A percentile compares a stretch with the other conserved stretches of the same genome.
These are phyloP conservation scores for Venturia aucupariae DNA, from an alignment of 2,329 filamentous ascomycete species.

Conservation along the genomic window DNA sequence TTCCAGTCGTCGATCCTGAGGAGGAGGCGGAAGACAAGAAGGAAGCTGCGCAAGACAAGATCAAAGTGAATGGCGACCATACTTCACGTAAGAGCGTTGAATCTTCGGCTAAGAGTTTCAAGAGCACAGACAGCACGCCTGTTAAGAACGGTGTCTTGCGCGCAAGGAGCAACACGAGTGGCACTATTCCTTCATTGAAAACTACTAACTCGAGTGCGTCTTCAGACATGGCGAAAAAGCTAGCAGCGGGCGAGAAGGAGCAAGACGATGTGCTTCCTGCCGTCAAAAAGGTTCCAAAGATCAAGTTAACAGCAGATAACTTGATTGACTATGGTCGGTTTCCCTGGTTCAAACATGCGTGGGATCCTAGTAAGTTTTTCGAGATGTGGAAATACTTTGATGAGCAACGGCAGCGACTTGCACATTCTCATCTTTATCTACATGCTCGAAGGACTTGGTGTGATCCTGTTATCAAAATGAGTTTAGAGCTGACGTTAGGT, in stretches of 20 bases:
- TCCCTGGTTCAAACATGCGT: background rate
- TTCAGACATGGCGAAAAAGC: slow-evolving; percentile 25
- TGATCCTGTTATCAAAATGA: background rate
- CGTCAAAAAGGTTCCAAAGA: slow-evolving; percentile 57
- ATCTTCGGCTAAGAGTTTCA: slow-evolving; percentile 9
- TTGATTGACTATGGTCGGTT: slow-evolving; percentile 63
- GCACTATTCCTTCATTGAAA: slow-evolving; percentile 5
- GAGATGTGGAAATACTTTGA: slow-evolving; percentile 17
- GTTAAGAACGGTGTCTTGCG: slow-evolving; percentile 7
- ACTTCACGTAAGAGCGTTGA: background rate
- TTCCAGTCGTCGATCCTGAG: slow-evolving; percentile 82
- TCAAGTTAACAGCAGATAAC: slow-evolving; percentile 70
- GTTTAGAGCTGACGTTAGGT: slow-evolving; percentile 26
- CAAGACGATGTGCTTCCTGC: slow-evolving; percentile 29
- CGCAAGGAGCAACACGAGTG: slow-evolving; percentile 10
- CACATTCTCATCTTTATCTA: background rate
- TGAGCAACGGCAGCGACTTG: background rate
- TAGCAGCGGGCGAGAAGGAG: slow-evolving; percentile 11
- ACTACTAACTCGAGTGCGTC: slow-evolving; percentile 4
- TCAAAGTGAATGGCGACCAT: slow-evolving; percentile 10
- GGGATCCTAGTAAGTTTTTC: slow-evolving; percentile 14
- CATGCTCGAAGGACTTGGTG: background rate
- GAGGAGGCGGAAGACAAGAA: slow-evolving; percentile 54
- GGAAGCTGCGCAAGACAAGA: slow-evolving; percentile 26
- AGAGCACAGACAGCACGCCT: background rate